Conservation (phyloP, 306 rosid genomes). For the Vigna unguiculata region DNA sequence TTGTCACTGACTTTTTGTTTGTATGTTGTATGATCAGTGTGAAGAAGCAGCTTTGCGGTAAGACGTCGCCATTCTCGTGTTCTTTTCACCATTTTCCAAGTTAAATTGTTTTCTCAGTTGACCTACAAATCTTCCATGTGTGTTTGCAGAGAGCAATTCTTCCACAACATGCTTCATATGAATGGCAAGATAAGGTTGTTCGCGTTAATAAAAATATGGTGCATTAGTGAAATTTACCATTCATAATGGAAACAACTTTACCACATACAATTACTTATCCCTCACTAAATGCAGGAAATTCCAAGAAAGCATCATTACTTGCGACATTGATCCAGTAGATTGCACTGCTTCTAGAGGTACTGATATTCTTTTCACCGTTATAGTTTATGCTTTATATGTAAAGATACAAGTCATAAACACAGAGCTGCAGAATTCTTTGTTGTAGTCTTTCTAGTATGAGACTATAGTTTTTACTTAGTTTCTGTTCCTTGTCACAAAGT, state of each 20-base stretch:
- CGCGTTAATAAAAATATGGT: neutral
- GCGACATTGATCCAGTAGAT: slow-evolving; percentile 42
- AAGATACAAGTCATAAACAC: neutral
- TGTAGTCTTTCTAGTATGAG: neutral
- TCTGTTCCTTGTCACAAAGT: slow-evolving; percentile 15
- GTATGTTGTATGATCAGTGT: slow-evolving; percentile 37
- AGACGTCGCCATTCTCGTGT: slow-evolving; percentile 2
- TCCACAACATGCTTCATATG: slow-evolving; percentile 61
- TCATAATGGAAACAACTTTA: neutral
- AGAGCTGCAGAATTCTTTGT: neutral
- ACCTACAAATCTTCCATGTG: neutral
- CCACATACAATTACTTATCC: slow-evolving; percentile 4
- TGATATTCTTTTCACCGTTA: slow-evolving; percentile 33
- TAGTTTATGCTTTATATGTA: slow-evolving; percentile 7
- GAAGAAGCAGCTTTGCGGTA: slow-evolving; percentile 65
- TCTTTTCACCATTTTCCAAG: slow-evolving; percentile 26
- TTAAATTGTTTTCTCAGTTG: neutral
- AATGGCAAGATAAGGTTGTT: slow-evolving; percentile 70
- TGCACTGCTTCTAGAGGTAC: slow-evolving; percentile 51
- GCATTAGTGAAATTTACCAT: neutral
- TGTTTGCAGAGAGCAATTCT: slow-evolving; percentile 67
- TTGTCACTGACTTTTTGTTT: slow-evolving; percentile 28
- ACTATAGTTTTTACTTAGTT: neutral
- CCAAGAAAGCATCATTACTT: slow-evolving; percentile 51
- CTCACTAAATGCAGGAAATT: slow-evolving; percentile 63